Percentiles rank a stretch among this genome's conserved stretches.
These are phyloP conservation scores for Tricholoma bakamatsutake DNA, from an alignment of 768 basidiomycete genomes.

Conservation along the genomic window DNA sequence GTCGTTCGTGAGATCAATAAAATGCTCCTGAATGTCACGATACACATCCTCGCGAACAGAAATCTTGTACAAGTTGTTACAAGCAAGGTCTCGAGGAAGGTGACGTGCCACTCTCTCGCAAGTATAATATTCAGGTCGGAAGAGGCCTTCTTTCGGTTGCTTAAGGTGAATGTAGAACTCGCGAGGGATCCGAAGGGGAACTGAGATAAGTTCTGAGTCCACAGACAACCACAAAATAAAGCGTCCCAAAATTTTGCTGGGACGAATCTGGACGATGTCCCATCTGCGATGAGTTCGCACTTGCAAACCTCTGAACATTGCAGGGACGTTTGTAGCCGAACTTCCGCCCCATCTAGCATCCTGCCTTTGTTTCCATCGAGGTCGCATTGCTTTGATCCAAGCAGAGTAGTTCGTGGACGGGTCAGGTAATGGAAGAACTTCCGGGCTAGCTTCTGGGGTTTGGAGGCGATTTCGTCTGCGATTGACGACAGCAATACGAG, in stretches of 20 bases:
- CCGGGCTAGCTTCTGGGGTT: constrained; percentile 37
- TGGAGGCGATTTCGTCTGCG: constrained; percentile 38
- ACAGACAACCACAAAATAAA: constrained; percentile 87
- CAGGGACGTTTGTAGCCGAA: constrained; percentile 45
- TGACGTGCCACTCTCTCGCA: constrained; percentile 69
- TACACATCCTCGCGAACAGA: constrained; percentile 80
- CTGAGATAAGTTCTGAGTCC: constrained; percentile 69
- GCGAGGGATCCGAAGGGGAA: constrained; percentile 81
- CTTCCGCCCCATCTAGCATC: constrained; percentile 39
- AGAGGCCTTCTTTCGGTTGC: constrained; percentile 53
- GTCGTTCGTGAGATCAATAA: constrained; percentile 88
- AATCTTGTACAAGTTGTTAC: constrained; percentile 77
- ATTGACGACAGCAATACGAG: constrained; percentile 48
- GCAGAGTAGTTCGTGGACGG: constrained; percentile 59
- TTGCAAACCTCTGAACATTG: constrained; percentile 66
- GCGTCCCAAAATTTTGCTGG: constrained; percentile 70
- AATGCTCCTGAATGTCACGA: constrained; percentile 81
- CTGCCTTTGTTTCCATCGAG: constrained; percentile 65
- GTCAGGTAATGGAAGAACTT: constrained; percentile 50
- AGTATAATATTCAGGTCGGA: constrained; percentile 63
- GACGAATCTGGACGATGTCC: constrained; percentile 91
- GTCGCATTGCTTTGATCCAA: constrained; percentile 75
- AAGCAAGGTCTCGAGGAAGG: constrained; percentile 74
- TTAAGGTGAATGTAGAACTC: constrained; percentile 94
- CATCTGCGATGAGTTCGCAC: constrained; percentile 64